A percentile compares a stretch with the other conserved stretches of the same genome.
These are phyloP conservation scores for Septoria petroselini DNA, from an alignment of 2,329 filamentous ascomycete species.

Conservation along the genomic window DNA sequence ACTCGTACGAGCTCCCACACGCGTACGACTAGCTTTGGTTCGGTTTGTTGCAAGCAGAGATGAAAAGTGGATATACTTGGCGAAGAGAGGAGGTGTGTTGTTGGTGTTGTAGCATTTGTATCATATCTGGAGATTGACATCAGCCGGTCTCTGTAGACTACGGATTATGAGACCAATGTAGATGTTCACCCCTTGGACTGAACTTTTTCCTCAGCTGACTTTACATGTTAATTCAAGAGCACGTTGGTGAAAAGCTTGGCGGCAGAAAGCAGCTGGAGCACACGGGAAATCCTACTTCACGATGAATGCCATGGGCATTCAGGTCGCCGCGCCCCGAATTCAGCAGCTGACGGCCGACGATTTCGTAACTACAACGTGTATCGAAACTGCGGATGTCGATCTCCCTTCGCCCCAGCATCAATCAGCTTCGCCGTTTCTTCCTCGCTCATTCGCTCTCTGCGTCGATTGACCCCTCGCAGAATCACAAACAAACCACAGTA, in stretches of 20 bases:
- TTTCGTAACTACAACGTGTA: conserved; percentile 6
- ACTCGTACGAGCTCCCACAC: background rate
- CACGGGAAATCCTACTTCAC: too few relatives aligned
- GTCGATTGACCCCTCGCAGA: conserved; percentile 10
- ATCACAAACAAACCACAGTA: conserved; percentile 9
- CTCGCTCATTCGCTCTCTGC: conserved; percentile 8
- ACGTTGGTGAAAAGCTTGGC: too few relatives aligned
- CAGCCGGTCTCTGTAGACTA: too few relatives aligned
- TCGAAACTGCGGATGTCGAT: conserved; percentile 17
- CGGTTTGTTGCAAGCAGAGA: conserved; percentile 3
- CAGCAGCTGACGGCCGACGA: too few relatives aligned
- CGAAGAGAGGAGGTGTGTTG: background rate
- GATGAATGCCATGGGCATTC: too few relatives aligned
- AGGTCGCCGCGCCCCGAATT: too few relatives aligned
- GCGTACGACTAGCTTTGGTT: background rate
- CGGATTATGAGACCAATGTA: too few relatives aligned
- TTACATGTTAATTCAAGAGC: too few relatives aligned
- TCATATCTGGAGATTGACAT: background rate
- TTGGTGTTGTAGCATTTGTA: background rate
- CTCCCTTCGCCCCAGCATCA: conserved; percentile 9
- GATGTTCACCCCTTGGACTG: too few relatives aligned
- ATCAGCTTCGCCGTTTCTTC: conserved; percentile 10
- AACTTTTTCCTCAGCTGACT: too few relatives aligned
- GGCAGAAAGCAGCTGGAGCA: too few relatives aligned
- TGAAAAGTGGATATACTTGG: conserved; percentile 1